These are phyloP conservation scores for Capsicum baccatum DNA, from an alignment of 257 asterid genomes.

Conservation along the genomic window DNA sequence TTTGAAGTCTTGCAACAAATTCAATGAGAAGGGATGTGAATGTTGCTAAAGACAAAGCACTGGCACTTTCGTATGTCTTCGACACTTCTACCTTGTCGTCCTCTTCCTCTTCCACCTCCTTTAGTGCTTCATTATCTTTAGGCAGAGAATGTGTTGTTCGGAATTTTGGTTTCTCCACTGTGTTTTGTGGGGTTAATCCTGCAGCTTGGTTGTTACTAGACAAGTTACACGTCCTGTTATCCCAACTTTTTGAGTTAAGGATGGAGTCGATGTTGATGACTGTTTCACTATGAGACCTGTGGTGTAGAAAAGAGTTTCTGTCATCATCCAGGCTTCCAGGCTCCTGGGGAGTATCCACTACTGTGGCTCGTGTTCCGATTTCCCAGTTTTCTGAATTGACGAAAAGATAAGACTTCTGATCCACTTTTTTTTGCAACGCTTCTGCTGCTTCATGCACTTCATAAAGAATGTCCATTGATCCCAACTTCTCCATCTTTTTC, in stretches of 20 bases:
- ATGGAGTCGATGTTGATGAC: conserved; percentile 44
- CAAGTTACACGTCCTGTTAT: conserved; percentile 33
- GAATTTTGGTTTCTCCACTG: conserved; percentile 30
- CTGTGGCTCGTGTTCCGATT: conserved; percentile 43
- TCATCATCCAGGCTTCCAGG: conserved; percentile 38
- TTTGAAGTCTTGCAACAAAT: conserved; percentile 82
- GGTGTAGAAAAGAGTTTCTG: conserved; percentile 27
- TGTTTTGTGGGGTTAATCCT: conserved; percentile 26
- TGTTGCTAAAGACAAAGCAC: conserved; percentile 76
- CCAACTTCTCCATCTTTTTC: conserved; percentile 68
- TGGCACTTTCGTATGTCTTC: conserved; percentile 73
- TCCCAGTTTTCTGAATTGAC: conserved; percentile 77
- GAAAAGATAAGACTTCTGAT: conserved; percentile 65
- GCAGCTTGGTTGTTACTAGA: conserved; percentile 21
- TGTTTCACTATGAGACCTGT: conserved; percentile 54
- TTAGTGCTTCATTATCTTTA: conserved; percentile 36
- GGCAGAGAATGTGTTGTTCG: conserved; percentile 44
- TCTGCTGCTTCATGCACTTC: conserved; percentile 60
- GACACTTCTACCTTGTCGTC: conserved; percentile 48
- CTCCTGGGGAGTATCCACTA: conserved; percentile 42
- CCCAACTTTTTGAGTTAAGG: conserved; percentile 49
- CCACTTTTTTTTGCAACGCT: conserved; percentile 54
- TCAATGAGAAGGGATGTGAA: conserved; percentile 76
- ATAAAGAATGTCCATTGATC: conserved; percentile 38
- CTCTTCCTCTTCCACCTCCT: conserved; percentile 16